Conservation (phyloP, 768 basidiomycete species). For the Phlebiopsis flavidoalba region DNA sequence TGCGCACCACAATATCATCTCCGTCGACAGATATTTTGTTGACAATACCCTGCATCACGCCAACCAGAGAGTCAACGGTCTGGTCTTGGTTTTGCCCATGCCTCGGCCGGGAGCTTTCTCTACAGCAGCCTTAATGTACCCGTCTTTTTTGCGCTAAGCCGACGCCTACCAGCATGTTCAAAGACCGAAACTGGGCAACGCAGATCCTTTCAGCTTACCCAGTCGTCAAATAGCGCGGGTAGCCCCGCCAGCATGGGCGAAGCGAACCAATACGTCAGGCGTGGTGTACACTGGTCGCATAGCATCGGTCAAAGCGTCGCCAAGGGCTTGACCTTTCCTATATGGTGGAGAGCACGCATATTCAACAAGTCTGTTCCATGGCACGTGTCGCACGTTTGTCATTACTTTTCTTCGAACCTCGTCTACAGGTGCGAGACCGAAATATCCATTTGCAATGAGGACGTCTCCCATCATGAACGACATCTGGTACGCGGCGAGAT, state of each 20-base stretch:
- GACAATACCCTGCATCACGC: conserved; percentile 18
- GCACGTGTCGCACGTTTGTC: conserved; percentile 17
- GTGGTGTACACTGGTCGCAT: conserved; percentile 24
- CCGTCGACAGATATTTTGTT: conserved; percentile 17
- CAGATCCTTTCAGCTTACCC: conserved; percentile 11
- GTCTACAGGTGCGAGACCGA: conserved; percentile 8
- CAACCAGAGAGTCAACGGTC: conserved; percentile 18
- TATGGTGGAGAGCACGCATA: conserved; percentile 17
- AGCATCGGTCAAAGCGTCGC: conserved; percentile 23
- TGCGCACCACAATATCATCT: conserved; percentile 10
- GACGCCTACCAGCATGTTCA: conserved; percentile 9
- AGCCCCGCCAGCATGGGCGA: conserved; percentile 24
- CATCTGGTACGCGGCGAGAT: conserved; percentile 22
- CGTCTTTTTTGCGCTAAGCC: conserved; percentile 16
- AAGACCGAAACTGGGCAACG: neutral
- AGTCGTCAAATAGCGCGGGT: conserved; percentile 22
- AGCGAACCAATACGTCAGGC: conserved; percentile 16
- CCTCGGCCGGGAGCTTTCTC: conserved; percentile 17
- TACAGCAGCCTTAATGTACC: conserved; percentile 16
- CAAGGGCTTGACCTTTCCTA: conserved; percentile 13
- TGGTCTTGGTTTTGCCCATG: conserved; percentile 26
- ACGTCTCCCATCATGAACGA: conserved; percentile 23
- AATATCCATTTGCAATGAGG: conserved; percentile 22
- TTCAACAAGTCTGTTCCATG: conserved; percentile 18
- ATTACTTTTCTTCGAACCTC: conserved; percentile 14